These are phyloP conservation scores for Lipomyces chichibuensis DNA, from an alignment of 805 yeast genomes.

Conservation along the genomic window DNA sequence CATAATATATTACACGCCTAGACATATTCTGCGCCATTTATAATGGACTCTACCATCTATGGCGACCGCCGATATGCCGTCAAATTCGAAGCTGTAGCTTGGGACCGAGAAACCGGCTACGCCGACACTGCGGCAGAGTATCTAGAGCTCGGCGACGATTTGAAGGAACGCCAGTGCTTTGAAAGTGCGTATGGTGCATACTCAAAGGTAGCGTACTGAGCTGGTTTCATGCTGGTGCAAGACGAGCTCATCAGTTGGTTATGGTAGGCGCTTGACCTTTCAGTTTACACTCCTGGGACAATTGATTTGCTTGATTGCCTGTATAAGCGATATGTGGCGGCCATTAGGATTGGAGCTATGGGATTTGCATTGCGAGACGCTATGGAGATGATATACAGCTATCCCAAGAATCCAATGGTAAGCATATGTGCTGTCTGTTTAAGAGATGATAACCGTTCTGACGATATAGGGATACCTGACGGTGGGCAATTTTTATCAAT, in stretches of 20 bases:
- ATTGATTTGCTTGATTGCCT: background rate
- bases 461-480: conserved; percentile 5
- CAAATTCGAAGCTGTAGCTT: background rate
- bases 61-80: background rate
- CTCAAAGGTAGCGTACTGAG: conserved; percentile 8
- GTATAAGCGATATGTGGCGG: conserved; percentile 10
- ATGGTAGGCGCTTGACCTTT: background rate
- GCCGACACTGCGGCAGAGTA: background rate
- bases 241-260: background rate
- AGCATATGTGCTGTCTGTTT: background rate
- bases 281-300: background rate
- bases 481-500: conserved; percentile 7
- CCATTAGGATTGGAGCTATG: conserved; percentile 10
- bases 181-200: conserved; percentile 18
- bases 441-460: background rate
- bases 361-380: conserved; percentile 15
- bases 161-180: background rate
- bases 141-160: background rate
- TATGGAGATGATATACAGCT: conserved; percentile 8
- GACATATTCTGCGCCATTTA: background rate
- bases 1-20: background rate
- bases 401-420: conserved; percentile 8
- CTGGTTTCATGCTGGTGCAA: background rate
- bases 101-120: background rate
- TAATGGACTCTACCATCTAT: background rate